phyloP scores from a whole-genome alignment of 2,329 filamentous ascomycete species.

The Whalleya microplaca region DNA sequence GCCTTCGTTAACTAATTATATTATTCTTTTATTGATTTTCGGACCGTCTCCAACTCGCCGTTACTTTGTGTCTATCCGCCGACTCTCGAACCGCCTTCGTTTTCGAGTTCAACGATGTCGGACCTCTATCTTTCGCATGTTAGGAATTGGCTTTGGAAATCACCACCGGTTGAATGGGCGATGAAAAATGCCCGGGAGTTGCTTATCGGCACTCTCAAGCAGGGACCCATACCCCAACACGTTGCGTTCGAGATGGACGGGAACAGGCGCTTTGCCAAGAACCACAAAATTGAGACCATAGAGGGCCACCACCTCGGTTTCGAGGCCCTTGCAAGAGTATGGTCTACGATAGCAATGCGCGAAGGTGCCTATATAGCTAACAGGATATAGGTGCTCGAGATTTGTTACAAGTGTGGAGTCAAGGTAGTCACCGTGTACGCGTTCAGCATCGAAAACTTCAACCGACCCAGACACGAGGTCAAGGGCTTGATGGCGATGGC shows the following conservation, averaged over 20 bases:
- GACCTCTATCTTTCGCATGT: slow-evolving; percentile 55
- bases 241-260: slow-evolving; percentile 99
- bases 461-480: slow-evolving; percentile 93
- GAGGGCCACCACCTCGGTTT: slow-evolving; percentile 97
- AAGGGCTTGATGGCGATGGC: slow-evolving; percentile 97
- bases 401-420: slow-evolving; percentile 97
- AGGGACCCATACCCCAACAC: slow-evolving; percentile 92
- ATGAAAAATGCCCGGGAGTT: slow-evolving; percentile 78
- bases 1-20: slow-evolving; percentile 9
- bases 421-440: slow-evolving; percentile 97
- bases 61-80: not conserved
- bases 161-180: slow-evolving; percentile 91
- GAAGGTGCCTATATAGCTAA: slow-evolving; percentile 16
- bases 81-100: not conserved
- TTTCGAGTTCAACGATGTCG: slow-evolving; percentile 48
- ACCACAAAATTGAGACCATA: slow-evolving; percentile 91
- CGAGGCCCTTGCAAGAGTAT: slow-evolving; percentile 85
- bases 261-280: slow-evolving; percentile 88
- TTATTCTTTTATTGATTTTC: slow-evolving; percentile 8
- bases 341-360: slow-evolving; percentile 33
- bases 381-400: slow-evolving; percentile 77
- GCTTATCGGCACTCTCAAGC: slow-evolving; percentile 83
- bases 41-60: not conserved
- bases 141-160: slow-evolving; percentile 76
- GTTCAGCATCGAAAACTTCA: slow-evolving; percentile 99